phyloP scores from a whole-genome alignment of 257 asterid genomes.

The Phtheirospermum japonicum region DNA sequence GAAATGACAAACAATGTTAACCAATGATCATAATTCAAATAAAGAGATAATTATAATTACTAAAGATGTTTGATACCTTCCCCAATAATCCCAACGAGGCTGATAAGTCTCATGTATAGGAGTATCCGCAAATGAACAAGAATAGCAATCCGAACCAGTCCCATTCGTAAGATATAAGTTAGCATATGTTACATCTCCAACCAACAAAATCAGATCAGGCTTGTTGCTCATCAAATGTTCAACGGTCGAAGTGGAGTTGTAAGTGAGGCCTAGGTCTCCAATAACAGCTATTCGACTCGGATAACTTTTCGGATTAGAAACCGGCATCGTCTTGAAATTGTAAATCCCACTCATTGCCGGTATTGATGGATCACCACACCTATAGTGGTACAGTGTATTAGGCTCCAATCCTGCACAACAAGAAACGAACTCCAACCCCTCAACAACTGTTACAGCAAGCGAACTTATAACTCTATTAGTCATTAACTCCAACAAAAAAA shows the following conservation, averaged over 20 bases:
- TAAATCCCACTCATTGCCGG: slow-evolving; percentile 62
- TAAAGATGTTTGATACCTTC: slow-evolving; percentile 51
- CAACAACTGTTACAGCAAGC: neutral
- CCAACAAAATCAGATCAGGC: slow-evolving; percentile 73
- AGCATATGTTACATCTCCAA: slow-evolving; percentile 86
- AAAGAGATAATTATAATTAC: slow-evolving; percentile 11
- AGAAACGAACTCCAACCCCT: slow-evolving; percentile 12
- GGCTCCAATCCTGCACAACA: slow-evolving; percentile 62
- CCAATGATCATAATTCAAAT: neutral
- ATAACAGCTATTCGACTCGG: slow-evolving; percentile 70
- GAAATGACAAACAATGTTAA: neutral
- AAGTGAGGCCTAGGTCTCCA: slow-evolving; percentile 95
- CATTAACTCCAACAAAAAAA: neutral
- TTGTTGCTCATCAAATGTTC: slow-evolving; percentile 59
- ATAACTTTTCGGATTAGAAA: slow-evolving; percentile 53
- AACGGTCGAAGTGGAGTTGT: slow-evolving; percentile 84
- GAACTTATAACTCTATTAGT: neutral
- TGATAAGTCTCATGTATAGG: slow-evolving; percentile 97
- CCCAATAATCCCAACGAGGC: slow-evolving; percentile 99
- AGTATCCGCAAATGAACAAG: slow-evolving; percentile 75
- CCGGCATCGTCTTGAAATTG: slow-evolving; percentile 78
- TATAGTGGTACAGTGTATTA: slow-evolving; percentile 55
- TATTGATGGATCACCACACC: slow-evolving; percentile 84
- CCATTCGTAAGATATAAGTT: slow-evolving; percentile 88
- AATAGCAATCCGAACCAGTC: slow-evolving; percentile 84